These are phyloP conservation scores for Thelephora aurantiotincta DNA, from an alignment of 768 basidiomycete genomes.

Conservation along the genomic window DNA sequence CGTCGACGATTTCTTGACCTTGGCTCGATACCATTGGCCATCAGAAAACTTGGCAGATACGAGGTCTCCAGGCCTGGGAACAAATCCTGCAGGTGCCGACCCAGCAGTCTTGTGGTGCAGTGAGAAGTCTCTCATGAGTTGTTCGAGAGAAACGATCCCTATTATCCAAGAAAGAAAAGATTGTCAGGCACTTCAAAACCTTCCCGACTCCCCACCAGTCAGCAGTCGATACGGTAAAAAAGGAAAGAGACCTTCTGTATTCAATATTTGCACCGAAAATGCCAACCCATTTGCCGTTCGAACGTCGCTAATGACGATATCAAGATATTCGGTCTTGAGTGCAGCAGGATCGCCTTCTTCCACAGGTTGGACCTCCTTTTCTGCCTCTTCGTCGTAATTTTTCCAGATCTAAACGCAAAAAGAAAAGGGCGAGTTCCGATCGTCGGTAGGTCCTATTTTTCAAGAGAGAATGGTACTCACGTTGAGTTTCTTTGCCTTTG, in stretches of 20 bases:
- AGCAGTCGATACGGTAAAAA: not conserved
- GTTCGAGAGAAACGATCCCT: constrained; percentile 89
- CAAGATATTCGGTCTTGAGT: constrained; percentile 76
- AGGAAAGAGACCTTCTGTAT: constrained; percentile 61
- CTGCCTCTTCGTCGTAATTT: constrained; percentile 65
- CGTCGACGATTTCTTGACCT: constrained; percentile 73
- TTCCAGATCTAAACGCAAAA: constrained; percentile 58
- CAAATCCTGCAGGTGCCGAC: constrained; percentile 48
- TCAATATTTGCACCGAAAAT: constrained; percentile 90
- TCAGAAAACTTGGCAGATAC: constrained; percentile 94
- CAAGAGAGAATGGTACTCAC: constrained; percentile 28
- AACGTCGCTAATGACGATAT: constrained; percentile 86
- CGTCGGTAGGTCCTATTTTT: not conserved
- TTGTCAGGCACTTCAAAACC: not conserved
- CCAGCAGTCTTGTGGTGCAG: constrained; percentile 62
- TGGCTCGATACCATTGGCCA: constrained; percentile 92
- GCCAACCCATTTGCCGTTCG: constrained; percentile 56
- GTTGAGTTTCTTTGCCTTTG: constrained; percentile 66
- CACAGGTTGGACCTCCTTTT: constrained; percentile 33
- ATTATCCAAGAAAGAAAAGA: not conserved
- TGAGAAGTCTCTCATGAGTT: constrained; percentile 90
- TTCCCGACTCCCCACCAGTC: not conserved
- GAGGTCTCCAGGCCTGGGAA: constrained; percentile 75
- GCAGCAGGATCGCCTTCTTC: constrained; percentile 32
- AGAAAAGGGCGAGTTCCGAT: not conserved